These are phyloP conservation scores for Poteriospumella lacustris DNA, from an alignment of 108 stramenopile species.

Conservation along the genomic window DNA sequence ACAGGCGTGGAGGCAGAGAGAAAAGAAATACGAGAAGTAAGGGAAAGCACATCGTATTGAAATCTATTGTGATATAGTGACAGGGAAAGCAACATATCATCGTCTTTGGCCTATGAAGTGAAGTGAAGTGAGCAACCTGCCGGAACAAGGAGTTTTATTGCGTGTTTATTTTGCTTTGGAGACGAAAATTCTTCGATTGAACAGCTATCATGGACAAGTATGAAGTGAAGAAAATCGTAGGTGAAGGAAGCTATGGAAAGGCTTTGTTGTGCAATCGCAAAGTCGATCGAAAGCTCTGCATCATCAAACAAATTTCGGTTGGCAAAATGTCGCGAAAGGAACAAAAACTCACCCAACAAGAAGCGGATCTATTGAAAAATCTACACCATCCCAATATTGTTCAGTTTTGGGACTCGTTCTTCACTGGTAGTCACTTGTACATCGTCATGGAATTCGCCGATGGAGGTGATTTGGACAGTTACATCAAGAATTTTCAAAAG, in stretches of 20 bases:
- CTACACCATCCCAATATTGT: slow-evolving; percentile 49
- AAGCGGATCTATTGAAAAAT: slow-evolving; percentile 8
- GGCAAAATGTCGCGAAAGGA: slow-evolving; percentile 14
- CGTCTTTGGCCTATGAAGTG: no score
- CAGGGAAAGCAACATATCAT: no score
- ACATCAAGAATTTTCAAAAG: slow-evolving; percentile 32
- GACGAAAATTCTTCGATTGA: no score
- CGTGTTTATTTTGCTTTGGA: no score
- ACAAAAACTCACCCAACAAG: slow-evolving; percentile 24
- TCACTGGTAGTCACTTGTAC: slow-evolving; percentile 34
- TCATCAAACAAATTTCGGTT: slow-evolving; percentile 27
- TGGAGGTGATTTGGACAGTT: slow-evolving; percentile 45
- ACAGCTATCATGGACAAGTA: slow-evolving; percentile 29
- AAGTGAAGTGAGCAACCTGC: no score
- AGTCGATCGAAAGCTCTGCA: slow-evolving; percentile 13
- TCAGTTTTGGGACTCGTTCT: slow-evolving; percentile 46
- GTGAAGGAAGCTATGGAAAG: slow-evolving; percentile 15
- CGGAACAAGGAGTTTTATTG: no score
- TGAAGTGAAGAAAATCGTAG: slow-evolving; percentile 16
- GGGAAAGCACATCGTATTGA: no score
- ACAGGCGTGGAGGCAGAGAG: no score
- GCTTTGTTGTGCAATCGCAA: slow-evolving; percentile 2
- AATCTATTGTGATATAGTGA: no score
- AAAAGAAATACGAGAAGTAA: no score
- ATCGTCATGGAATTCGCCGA: slow-evolving; percentile 56